Conservation (phyloP, 2,329 filamentous ascomycete species). For the Fusarium incarnatum region DNA sequence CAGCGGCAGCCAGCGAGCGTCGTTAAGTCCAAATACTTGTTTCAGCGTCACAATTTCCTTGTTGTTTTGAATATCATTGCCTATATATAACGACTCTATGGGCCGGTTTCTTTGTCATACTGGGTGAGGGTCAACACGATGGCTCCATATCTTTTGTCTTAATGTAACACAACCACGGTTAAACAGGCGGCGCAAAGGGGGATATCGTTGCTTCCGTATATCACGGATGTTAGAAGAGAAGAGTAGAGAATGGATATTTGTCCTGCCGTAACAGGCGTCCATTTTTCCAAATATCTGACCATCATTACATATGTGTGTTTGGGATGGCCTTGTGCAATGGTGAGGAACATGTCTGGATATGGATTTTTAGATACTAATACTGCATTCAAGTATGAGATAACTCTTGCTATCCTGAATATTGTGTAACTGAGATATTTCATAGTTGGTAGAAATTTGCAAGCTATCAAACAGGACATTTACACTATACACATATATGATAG, state of each 20-base stretch:
- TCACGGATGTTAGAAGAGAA: conserved; percentile 3
- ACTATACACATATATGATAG: too few relatives aligned
- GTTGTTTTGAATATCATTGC: conserved; percentile 28
- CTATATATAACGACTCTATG: conserved; percentile 29
- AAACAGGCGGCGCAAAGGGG: conserved; percentile 13
- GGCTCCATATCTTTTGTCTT: conserved; percentile 30
- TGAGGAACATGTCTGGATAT: too few relatives aligned
- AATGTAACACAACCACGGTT: conserved; percentile 33
- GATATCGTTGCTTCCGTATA: conserved; percentile 16
- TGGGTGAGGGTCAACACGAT: conserved; percentile 15
- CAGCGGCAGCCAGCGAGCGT: conserved; percentile 28
- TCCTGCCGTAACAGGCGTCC: neutral
- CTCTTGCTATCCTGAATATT: neutral
- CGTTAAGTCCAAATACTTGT: conserved; percentile 31
- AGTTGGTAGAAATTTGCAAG: too few relatives aligned
- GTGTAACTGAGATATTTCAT: too few relatives aligned
- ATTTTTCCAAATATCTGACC: neutral
- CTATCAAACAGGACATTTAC: too few relatives aligned
- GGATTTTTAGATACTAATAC: neutral
- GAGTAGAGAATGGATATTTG: neutral
- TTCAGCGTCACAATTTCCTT: conserved; percentile 27
- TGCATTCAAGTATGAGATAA: neutral
- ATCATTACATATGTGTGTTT: neutral
- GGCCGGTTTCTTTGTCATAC: conserved; percentile 25
- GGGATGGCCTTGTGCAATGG: neutral